Percentiles rank a stretch among this genome's conserved stretches.
phyloP scores from a whole-genome alignment of 2,329 filamentous ascomycete genomes.

The Aspergillus quadrilineatus region DNA sequence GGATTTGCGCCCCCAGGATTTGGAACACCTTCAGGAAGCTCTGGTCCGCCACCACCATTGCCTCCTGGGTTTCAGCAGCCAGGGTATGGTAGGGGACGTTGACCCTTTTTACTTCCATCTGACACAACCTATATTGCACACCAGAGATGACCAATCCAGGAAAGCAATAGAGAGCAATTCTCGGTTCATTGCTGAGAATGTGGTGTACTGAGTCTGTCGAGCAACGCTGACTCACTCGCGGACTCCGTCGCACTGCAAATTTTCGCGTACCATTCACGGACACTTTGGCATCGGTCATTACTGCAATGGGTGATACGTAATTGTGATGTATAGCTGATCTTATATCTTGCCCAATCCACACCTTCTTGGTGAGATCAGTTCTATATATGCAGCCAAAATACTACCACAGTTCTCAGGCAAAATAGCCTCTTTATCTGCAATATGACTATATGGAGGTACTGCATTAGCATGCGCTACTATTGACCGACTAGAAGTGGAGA shows the following conservation, averaged over 20 bases:
- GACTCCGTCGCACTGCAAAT: too few relatives aligned
- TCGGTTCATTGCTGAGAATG: not conserved
- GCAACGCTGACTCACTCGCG: not conserved
- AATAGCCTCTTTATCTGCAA: too few relatives aligned
- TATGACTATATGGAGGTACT: not conserved
- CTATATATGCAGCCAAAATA: not conserved
- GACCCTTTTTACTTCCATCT: slow-evolving; percentile 15
- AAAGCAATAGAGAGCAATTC: not conserved
- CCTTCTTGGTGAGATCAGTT: not conserved
- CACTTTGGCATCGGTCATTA: not conserved
- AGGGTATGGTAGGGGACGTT: slow-evolving; percentile 40
- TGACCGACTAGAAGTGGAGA: not conserved
- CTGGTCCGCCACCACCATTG: slow-evolving; percentile 34
- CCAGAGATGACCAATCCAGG: not conserved
- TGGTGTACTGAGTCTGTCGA: not conserved
- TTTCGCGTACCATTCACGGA: not conserved
- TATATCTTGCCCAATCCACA: not conserved
- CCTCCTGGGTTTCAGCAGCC: slow-evolving; percentile 46
- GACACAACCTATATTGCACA: not conserved
- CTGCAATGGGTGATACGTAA: not conserved
- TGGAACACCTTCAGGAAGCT: slow-evolving; percentile 32
- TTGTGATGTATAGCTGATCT: not conserved
- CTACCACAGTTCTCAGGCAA: too few relatives aligned
- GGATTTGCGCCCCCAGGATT: slow-evolving; percentile 55
- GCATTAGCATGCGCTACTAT: not conserved